Evolutionary conservation across 2,329 filamentous ascomycete genomes (phyloP).

Genomic region (Didymella arachidicola): DNA sequence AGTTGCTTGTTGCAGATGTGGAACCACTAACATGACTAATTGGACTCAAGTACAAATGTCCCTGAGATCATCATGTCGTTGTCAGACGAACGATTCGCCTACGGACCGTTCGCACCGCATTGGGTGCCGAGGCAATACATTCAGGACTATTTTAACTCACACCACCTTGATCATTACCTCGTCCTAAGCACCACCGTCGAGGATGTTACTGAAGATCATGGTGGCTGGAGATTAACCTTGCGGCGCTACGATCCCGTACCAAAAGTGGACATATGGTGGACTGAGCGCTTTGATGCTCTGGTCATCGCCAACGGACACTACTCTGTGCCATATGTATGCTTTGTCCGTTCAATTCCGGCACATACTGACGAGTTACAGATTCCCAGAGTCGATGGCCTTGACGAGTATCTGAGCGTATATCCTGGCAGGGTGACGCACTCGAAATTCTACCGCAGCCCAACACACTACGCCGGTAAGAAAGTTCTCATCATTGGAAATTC

Average conservation of each 20-base stretch:
- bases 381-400: slow-evolving; percentile 58
- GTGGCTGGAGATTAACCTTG: slow-evolving; percentile 59
- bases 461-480: slow-evolving; percentile 22
- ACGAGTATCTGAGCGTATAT: slow-evolving; percentile 64
- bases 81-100: slow-evolving; percentile 62
- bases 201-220: slow-evolving; percentile 52
- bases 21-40: background rate
- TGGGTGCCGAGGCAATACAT: slow-evolving; percentile 59
- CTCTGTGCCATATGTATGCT: slow-evolving; percentile 51
- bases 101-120: slow-evolving; percentile 65
- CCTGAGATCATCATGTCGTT: slow-evolving; percentile 65
- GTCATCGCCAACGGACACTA: slow-evolving; percentile 48
- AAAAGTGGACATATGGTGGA: slow-evolving; percentile 62
- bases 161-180: slow-evolving; percentile 58
- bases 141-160: slow-evolving; percentile 62
- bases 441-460: slow-evolving; percentile 44
- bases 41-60: slow-evolving; percentile 59
- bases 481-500: slow-evolving; percentile 44
- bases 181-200: slow-evolving; percentile 62
- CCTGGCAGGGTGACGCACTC: slow-evolving; percentile 56
- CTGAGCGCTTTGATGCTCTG: slow-evolving; percentile 57
- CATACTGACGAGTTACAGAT: slow-evolving; percentile 45
- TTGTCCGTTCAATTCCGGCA: background rate
- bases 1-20: slow-evolving; percentile 25
- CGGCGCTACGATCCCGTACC: slow-evolving; percentile 56